These are phyloP conservation scores for Eucalyptus sp. DNA, from an alignment of 345 rosid genomes.

Conservation along the genomic window DNA sequence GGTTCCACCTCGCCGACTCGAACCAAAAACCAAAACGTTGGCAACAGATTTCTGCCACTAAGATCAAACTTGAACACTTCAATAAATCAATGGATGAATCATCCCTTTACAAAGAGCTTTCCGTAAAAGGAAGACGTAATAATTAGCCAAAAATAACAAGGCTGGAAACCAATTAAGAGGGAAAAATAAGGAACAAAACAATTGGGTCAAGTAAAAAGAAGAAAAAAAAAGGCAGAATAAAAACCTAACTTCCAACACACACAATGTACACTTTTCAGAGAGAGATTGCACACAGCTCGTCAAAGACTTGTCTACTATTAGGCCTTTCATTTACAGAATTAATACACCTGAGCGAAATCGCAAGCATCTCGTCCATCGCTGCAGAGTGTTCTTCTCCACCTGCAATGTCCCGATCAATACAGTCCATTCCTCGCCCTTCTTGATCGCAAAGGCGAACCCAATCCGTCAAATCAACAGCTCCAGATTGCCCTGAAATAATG, in stretches of 20 bases:
- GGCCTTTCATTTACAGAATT: conserved; percentile 84
- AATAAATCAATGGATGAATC: conserved; percentile 9
- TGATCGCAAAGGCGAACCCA: conserved; percentile 81
- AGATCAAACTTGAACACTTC: not conserved
- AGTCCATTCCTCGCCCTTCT: conserved; percentile 89
- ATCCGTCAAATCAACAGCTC: conserved; percentile 83
- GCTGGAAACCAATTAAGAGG: conserved; percentile 27
- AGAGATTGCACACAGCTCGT: conserved; percentile 43
- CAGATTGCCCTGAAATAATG: conserved; percentile 90
- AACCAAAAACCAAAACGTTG: not conserved
- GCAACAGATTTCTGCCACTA: not conserved
- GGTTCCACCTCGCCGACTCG: not conserved
- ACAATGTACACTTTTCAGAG: not conserved
- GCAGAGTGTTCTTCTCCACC: conserved; percentile 69
- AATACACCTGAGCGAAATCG: conserved; percentile 70
- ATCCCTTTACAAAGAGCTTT: not conserved
- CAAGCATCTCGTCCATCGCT: conserved; percentile 88
- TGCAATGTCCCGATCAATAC: conserved; percentile 80
- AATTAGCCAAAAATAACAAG: conserved; percentile 18
- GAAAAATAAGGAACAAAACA: not conserved
- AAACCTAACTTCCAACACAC: conserved; percentile 35
- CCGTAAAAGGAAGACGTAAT: not conserved
- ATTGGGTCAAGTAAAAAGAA: not conserved
- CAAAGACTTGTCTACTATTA: conserved; percentile 80
- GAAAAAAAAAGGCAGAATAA: not conserved